Evolutionary conservation across 116 monocot species (phyloP), one percentile per base, ranked within the genome.

Genomic region (Zostera marina): DNA sequence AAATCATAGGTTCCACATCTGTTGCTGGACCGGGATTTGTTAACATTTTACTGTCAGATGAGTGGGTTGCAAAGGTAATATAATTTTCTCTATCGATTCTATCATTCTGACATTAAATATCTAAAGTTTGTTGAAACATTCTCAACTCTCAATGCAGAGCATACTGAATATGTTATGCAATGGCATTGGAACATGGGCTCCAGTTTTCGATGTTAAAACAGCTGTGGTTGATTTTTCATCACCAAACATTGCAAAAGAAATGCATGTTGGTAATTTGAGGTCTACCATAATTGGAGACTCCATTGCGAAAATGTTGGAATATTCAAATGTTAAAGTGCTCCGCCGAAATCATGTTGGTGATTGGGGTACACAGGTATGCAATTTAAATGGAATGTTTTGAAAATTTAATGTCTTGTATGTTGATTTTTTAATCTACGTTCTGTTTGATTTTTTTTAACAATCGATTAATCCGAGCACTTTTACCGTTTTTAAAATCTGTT

Each of bases 221-320:
- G 85, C 78, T 12, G 80, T 96, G 43, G 77, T 89, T 53, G 96
- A 96, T 58, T 96, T 96, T 51, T 89, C 89, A 40, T 96, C 96
- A 10, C 96, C 96, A 1, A 96, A 96, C 72, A 89, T 96, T 72
- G 96, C 96, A 20, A 96, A 96, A 65, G 96, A 96, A 76, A 96
- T 96, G 96, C 96, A 96, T 80, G 96, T 96, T 53, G 96, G 96
- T 7, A 77, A 96, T 73, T 66, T 96, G 59, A 88, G 96, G 54
- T 96, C 96, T 6, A 96, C 96, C 3, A 85, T 96, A 13, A 89
- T 96, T 66, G 96, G 96, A 57, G 96, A 96, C 56, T 82, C 89
- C 52, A 54, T 96, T 24, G 73, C 96, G 60, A 77, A 80, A 16
- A 96, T 96, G 96, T 67, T 96, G 70, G 96, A 96, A 60, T 96